Percentiles rank a stretch among this genome's conserved stretches.
Evolutionary conservation across 176 grass and related monocot species (phyloP).

Genomic region (Musa acuminata): DNA sequence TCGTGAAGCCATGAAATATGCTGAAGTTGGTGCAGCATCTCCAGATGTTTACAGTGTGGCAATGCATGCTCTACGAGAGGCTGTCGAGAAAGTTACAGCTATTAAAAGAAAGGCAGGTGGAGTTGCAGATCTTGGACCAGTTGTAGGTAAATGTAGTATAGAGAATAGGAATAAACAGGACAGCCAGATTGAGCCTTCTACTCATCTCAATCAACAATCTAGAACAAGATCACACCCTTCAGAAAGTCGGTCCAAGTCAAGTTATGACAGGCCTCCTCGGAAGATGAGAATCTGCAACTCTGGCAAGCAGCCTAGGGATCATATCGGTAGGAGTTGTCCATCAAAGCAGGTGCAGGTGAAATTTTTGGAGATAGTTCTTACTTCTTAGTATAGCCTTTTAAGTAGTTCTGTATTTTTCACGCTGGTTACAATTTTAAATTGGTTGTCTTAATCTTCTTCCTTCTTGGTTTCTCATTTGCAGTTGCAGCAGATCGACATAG

Average conservation of each 20-base stretch:
- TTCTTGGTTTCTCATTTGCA: background rate
- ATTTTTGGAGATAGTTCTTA: background rate
- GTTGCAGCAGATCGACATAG: background rate
- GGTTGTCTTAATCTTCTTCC: background rate
- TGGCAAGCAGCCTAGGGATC: background rate
- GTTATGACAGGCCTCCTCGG: background rate
- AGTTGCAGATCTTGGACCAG: constrained; percentile 2
- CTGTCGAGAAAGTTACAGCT: constrained; percentile 20
- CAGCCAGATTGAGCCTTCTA: background rate
- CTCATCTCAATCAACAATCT: background rate
- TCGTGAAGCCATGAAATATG: constrained; percentile 27
- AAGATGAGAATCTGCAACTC: constrained; percentile 9
- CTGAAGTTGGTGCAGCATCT: constrained; percentile 21
- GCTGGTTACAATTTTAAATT: background rate
- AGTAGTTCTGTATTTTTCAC: background rate
- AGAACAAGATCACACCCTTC: background rate
- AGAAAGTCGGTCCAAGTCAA: background rate
- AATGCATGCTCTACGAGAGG: constrained; percentile 18
- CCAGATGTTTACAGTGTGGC: constrained; percentile 24
- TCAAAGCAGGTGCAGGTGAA: constrained; percentile 4
- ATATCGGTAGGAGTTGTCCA: constrained; percentile 1
- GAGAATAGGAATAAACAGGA: constrained; percentile 1
- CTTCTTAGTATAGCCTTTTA: background rate
- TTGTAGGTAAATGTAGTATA: background rate
- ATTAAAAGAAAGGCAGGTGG: constrained; percentile 19